Conservation (phyloP, 768 basidiomycete species). For the Amanita exitialis region DNA sequence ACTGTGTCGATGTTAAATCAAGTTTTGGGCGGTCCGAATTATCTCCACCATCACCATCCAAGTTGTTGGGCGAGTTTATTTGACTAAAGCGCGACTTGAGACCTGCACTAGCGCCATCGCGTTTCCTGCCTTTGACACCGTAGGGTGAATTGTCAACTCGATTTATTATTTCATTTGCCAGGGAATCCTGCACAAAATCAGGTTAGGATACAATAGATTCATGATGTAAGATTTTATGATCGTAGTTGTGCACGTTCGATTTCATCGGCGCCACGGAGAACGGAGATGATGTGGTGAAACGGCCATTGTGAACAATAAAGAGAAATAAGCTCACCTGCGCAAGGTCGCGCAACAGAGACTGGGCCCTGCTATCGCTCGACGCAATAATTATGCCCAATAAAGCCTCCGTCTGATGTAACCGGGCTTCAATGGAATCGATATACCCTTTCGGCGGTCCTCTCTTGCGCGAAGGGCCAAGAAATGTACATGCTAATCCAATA, state of each 20-base stretch:
- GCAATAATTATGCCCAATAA: constrained; percentile 75
- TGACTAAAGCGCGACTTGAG: constrained; percentile 12
- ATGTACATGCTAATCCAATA: constrained; percentile 51
- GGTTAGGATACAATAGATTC: background rate
- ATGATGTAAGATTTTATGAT: background rate
- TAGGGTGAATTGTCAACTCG: constrained; percentile 79
- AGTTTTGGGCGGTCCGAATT: constrained; percentile 16
- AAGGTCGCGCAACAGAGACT: constrained; percentile 38
- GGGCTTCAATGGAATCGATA: constrained; percentile 89
- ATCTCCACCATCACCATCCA: constrained; percentile 3
- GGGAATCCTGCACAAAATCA: constrained; percentile 42
- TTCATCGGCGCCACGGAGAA: background rate
- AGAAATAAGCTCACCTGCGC: constrained; percentile 29
- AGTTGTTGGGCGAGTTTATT: constrained; percentile 1
- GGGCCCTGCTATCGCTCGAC: constrained; percentile 29
- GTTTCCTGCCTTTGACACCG: constrained; percentile 61
- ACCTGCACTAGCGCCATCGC: constrained; percentile 12
- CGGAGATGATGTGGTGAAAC: background rate
- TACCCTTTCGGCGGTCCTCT: constrained; percentile 91
- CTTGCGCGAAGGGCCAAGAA: constrained; percentile 70
- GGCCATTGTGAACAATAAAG: background rate
- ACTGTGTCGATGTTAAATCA: constrained; percentile 57
- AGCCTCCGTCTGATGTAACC: constrained; percentile 86
- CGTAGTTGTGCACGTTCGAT: background rate
- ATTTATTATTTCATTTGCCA: constrained; percentile 71